Evolutionary conservation across 305 asterid species (phyloP), one percentile per base, ranked within the genome.

Genomic region (Fraxinus floribunda): DNA sequence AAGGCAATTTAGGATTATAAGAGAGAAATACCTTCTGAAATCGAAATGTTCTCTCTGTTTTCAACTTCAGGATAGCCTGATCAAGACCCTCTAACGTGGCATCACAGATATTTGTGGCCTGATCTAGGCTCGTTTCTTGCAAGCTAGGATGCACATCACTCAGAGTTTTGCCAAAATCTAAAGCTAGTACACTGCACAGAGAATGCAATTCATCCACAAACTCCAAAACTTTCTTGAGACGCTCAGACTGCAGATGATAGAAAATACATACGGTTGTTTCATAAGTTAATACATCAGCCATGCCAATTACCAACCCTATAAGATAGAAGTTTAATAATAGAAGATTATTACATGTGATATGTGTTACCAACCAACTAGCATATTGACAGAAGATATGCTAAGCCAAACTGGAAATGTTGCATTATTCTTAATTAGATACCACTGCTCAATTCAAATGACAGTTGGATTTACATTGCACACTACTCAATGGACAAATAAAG

Each of bases 91-190:
- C 94, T 83, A 94, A 74, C 41, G 92, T 92, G 88, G 82, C 84
- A 81, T 94, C 97, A 8, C 98, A 90, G 85, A 95, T 92, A 86
- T 93, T 95, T 39, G 94, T 93, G 80, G 87, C 86, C 62, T 90
- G 92, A 81, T 91, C 97, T 68, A 87, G 84, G 87, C 84, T 87
- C 36, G 93, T 86, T 76, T 89, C 93, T 38, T 85, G 91, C 90
- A 95, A 90, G 91, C 97, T 93, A n/a, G 99, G 99, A 87, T 95
- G 97, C 64, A 95, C 90, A 68, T 91, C 96, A 35, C 88, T 90
- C 49, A 95, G 94, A 79, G 93, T 91, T 85, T 94, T 88, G 82
- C 90, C 89, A 81, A 94, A 95, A 86, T 95, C 99, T 88, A 92
- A 86, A 78, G 86, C 90, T 76, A 95, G 93, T 60, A 94, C 93